Evolutionary conservation across 345 rosid genomes (phyloP).

Genomic region (Aquilaria yunnanensis): DNA sequence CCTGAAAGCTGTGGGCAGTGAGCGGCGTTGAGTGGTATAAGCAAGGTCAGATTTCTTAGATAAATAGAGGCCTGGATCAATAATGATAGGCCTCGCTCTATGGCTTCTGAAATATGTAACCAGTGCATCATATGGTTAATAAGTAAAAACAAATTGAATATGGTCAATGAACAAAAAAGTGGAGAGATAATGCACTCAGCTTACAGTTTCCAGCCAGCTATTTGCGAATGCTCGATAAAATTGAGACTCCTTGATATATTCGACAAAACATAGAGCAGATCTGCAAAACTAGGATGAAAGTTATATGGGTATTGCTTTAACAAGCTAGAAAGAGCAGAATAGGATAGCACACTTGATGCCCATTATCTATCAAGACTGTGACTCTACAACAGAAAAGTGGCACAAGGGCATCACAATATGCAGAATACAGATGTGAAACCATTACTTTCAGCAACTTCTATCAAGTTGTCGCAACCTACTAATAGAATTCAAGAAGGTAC

Average conservation of each 20-base stretch:
- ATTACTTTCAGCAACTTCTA: too few relatives aligned
- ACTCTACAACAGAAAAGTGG: too few relatives aligned
- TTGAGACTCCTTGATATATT: conserved; percentile 68
- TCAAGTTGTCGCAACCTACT: too few relatives aligned
- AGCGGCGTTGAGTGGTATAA: conserved; percentile 83
- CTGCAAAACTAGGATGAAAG: conserved; percentile 32
- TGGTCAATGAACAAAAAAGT: not conserved
- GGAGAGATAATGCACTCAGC: conserved; percentile 16
- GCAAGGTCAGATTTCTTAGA: conserved; percentile 86
- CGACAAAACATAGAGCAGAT: conserved; percentile 72
- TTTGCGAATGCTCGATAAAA: conserved; percentile 74
- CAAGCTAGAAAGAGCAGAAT: not conserved
- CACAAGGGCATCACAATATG: too few relatives aligned
- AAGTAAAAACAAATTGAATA: not conserved
- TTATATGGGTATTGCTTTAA: conserved; percentile 9
- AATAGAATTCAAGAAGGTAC: too few relatives aligned
- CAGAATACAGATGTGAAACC: too few relatives aligned
- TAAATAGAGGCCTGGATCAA: conserved; percentile 93
- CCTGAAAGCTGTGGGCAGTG: conserved; percentile 84
- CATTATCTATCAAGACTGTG: too few relatives aligned
- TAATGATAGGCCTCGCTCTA: conserved; percentile 78
- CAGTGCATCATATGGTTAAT: not conserved
- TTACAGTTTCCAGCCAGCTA: conserved; percentile 95
- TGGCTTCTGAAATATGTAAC: conserved; percentile 47
- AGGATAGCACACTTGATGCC: too few relatives aligned